phyloP scores from a whole-genome alignment of 768 basidiomycete species.

The Lactarius akahatsu region DNA sequence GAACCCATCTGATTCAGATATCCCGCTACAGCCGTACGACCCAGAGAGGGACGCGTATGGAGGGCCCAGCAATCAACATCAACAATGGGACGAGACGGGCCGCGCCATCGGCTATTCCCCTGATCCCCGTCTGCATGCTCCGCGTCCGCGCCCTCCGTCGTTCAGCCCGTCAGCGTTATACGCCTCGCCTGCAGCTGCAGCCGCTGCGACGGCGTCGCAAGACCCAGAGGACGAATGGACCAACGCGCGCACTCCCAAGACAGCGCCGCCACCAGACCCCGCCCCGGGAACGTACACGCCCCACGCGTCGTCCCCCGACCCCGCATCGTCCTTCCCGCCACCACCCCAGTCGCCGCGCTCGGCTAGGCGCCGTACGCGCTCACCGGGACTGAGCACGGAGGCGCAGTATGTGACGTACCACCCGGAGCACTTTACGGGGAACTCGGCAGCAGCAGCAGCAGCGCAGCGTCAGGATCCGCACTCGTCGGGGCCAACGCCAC shows the following conservation, averaged over 20 bases:
- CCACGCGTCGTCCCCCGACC: background rate
- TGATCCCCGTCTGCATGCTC: conserved; percentile 50
- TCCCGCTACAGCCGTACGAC: conserved; percentile 44
- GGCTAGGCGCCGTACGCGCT: background rate
- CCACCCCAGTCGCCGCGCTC: conserved; percentile 1
- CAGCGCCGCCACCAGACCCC: conserved; percentile 1
- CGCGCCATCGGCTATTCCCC: conserved; percentile 48
- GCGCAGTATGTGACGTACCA: conserved; percentile 1
- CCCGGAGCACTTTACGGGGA: conserved; percentile 1
- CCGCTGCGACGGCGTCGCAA: conserved; percentile 3
- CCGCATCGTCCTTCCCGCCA: background rate
- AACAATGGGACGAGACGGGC: conserved; percentile 54
- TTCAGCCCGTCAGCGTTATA: conserved; percentile 16
- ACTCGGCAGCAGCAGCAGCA: background rate
- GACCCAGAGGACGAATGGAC: conserved; percentile 17
- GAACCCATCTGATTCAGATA: conserved; percentile 43
- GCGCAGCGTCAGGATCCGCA: background rate
- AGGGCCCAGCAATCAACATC: conserved; percentile 43
- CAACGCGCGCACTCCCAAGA: conserved; percentile 14
- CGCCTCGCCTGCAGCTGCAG: conserved; percentile 5
- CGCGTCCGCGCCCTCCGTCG: conserved; percentile 41
- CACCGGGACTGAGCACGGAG: background rate
- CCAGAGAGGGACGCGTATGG: conserved; percentile 24
- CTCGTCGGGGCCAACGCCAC: background rate
- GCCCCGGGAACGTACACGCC: background rate